A percentile compares a stretch with the other conserved stretches of the same genome.
These are phyloP conservation scores for Metschnikowia proteae DNA, from an alignment of 805 yeast genomes.

Conservation along the genomic window DNA sequence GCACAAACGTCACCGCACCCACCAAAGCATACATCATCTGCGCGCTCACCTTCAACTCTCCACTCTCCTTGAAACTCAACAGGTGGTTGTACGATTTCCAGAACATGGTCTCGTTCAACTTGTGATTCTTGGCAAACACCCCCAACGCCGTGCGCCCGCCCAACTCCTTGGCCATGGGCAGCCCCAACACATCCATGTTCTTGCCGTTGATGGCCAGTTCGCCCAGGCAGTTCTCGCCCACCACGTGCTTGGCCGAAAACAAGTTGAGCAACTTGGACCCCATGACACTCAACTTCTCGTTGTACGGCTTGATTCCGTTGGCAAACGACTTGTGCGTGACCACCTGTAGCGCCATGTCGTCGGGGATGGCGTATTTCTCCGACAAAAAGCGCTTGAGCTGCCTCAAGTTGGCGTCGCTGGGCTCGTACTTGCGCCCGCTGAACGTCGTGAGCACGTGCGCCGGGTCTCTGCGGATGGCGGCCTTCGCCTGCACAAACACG, in stretches of 20 bases:
- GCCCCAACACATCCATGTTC: constrained; percentile 60
- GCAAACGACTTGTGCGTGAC: constrained; percentile 94
- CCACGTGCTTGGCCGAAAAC: constrained; percentile 42
- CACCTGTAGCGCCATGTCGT: constrained; percentile 66
- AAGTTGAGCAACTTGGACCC: constrained; percentile 63
- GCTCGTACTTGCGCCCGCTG: constrained; percentile 48
- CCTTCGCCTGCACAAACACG: constrained; percentile 50
- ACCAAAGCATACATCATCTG: constrained; percentile 57
- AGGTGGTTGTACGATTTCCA: constrained; percentile 60
- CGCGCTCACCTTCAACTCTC: constrained; percentile 53
- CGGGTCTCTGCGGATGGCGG: constrained; percentile 71
- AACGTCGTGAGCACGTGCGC: constrained; percentile 40
- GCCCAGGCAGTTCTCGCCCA: constrained; percentile 26
- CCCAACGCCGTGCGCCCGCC: constrained; percentile 50
- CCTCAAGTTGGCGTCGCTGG: constrained; percentile 44
- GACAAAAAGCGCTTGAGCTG: constrained; percentile 47
- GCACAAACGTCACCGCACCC: constrained; percentile 62
- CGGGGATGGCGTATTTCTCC: constrained; percentile 51
- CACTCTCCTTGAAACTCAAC: constrained; percentile 45
- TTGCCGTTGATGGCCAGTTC: constrained; percentile 42
- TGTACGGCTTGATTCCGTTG: constrained; percentile 84
- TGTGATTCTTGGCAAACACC: constrained; percentile 45
- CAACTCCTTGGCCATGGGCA: constrained; percentile 48
- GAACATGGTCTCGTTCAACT: constrained; percentile 54
- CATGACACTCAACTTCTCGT: constrained; percentile 74